Conservation (phyloP, 495 filamentous ascomycete species). For the Margaritispora aquatica region DNA sequence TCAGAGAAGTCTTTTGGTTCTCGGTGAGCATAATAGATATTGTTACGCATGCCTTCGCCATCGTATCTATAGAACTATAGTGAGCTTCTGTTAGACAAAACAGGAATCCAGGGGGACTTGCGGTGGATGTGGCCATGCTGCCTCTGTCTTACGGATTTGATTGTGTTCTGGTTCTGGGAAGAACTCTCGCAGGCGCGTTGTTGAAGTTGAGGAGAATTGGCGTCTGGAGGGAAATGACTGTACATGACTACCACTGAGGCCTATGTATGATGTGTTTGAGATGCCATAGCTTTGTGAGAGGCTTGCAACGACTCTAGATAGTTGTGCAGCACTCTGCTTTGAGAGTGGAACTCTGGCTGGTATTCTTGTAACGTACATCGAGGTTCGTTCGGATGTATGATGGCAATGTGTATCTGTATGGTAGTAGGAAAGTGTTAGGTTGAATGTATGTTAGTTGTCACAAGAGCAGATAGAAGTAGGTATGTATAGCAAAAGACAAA, state of each 20-base stretch:
- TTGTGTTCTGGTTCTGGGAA: constrained; percentile 22
- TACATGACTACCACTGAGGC: constrained; percentile 6
- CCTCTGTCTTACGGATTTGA: constrained; percentile 39
- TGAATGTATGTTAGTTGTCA: not conserved
- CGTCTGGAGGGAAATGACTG: constrained; percentile 9
- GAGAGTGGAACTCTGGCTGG: not conserved
- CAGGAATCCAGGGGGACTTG: constrained; percentile 22
- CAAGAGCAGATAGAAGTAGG: constrained; percentile 1
- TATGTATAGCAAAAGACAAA: not conserved
- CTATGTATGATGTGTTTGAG: constrained; percentile 9
- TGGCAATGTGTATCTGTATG: not conserved
- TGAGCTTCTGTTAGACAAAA: not conserved
- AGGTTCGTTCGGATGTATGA: no score
- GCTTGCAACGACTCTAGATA: constrained; percentile 20
- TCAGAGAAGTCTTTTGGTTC: constrained; percentile 62
- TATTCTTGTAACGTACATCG: constrained; percentile 17
- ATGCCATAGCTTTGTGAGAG: constrained; percentile 17
- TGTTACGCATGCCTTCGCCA: constrained; percentile 54
- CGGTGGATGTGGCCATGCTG: constrained; percentile 65
- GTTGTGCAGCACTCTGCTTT: constrained; percentile 18
- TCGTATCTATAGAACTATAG: constrained; percentile 42
- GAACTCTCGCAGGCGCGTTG: constrained; percentile 17
- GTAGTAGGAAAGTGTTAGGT: not conserved
- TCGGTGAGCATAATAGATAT: constrained; percentile 59
- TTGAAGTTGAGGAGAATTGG: constrained; percentile 23